Percentiles rank a stretch among this genome's conserved stretches.
phyloP scores from a whole-genome alignment of 73 alveolate species.

The Loxodes magnus region DNA sequence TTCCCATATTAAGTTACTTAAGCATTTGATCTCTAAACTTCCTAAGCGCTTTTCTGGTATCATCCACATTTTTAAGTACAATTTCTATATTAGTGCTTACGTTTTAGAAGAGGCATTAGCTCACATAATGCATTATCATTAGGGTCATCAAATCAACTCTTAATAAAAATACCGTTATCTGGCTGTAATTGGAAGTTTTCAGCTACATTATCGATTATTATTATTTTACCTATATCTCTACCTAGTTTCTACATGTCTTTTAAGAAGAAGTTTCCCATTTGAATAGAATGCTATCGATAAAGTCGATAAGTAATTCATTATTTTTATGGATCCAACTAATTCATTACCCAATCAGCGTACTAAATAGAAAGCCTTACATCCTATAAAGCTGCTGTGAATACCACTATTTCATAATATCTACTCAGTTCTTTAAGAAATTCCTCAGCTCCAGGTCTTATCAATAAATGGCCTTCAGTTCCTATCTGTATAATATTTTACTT shows the following conservation, averaged over 20 bases:
- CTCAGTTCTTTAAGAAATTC: conserved; percentile 47
- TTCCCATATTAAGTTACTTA: conserved; percentile 20
- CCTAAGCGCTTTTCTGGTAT: conserved; percentile 30
- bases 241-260: conserved; percentile 70
- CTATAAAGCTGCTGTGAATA: conserved; percentile 66
- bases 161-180: conserved; percentile 75
- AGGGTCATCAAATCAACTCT: conserved; percentile 83
- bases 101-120: conserved; percentile 32
- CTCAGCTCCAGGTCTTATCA: conserved; percentile 53
- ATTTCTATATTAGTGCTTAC: conserved; percentile 26
- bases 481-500: conserved; percentile 60
- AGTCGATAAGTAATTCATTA: conserved; percentile 58
- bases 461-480: conserved; percentile 46
- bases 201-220: conserved; percentile 70
- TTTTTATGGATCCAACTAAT: conserved; percentile 58
- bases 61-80: conserved; percentile 16
- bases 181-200: conserved; percentile 73
- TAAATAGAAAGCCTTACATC: conserved; percentile 30
- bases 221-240: conserved; percentile 56
- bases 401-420: conserved; percentile 52
- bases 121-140: conserved; percentile 53
- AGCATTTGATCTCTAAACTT: conserved; percentile 30
- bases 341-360: conserved; percentile 90
- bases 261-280: conserved; percentile 56
- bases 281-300: conserved; percentile 70